Evolutionary conservation across 306 rosid species (phyloP).

Genomic region (Lathyrus oleraceus): DNA sequence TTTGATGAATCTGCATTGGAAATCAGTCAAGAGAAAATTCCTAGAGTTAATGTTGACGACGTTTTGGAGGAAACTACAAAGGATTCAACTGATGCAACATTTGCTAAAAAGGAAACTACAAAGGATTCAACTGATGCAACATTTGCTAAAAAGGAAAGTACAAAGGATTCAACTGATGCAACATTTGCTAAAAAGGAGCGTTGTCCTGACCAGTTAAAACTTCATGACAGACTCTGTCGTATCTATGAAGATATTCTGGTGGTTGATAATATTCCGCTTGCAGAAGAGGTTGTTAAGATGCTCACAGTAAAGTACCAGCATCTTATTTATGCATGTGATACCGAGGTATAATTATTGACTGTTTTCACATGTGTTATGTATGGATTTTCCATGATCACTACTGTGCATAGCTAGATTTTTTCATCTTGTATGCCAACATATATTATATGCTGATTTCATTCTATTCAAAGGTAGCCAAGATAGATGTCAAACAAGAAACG

Average conservation of each 20-base stretch:
- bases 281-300: constrained; percentile 67
- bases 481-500: constrained; percentile 85
- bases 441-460: constrained; percentile 39
- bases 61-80: constrained; percentile 34
- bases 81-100: constrained; percentile 3
- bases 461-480: constrained; percentile 75
- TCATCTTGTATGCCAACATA: constrained; percentile 24
- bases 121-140: constrained; percentile 11
- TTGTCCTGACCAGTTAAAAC: constrained; percentile 39
- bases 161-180: constrained; percentile 6
- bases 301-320: constrained; percentile 68
- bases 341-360: constrained; percentile 65
- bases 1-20: constrained; percentile 16
- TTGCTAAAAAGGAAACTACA: too few species aligned
- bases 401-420: constrained; percentile 24
- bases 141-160: not conserved
- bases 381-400: constrained; percentile 19
- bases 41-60: constrained; percentile 38
- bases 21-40: constrained; percentile 28
- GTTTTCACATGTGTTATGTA: constrained; percentile 26
- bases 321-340: constrained; percentile 91
- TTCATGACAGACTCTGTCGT: constrained; percentile 55
- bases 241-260: constrained; percentile 72
- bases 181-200: constrained; percentile 2
- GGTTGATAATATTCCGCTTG: constrained; percentile 61